Conservation (phyloP, 2,329 filamentous ascomycete species). For the Curvularia sp. region DNA sequence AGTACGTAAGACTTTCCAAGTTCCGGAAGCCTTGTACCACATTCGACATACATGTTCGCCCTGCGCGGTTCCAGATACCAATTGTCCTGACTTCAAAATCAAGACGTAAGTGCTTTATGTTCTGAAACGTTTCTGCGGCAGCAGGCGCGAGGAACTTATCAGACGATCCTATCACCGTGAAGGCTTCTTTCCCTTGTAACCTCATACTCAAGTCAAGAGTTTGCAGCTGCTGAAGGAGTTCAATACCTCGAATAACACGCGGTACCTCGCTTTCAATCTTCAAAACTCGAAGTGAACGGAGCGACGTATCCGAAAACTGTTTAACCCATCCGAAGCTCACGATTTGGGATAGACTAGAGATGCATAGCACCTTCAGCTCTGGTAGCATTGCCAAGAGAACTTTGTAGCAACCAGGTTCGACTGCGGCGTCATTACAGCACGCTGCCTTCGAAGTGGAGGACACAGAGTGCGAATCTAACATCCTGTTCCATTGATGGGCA, state of each 20-base stretch:
- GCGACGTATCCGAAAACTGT: not conserved
- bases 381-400: constrained; percentile 13
- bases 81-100: constrained; percentile 22
- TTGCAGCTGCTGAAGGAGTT: not conserved
- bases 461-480: not conserved
- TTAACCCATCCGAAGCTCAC: not conserved
- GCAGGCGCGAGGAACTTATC: not conserved
- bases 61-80: constrained; percentile 13
- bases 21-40: constrained; percentile 10
- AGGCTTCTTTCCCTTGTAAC: not conserved
- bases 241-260: not conserved
- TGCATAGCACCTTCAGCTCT: constrained; percentile 18
- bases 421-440: not conserved
- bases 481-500: not conserved
- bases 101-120: constrained; percentile 21
- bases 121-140: not conserved
- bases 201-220: constrained; percentile 13
- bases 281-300: constrained; percentile 5
- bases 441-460: not conserved
- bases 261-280: constrained; percentile 5
- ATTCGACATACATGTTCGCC: constrained; percentile 12
- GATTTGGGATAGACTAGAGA: constrained; percentile 2
- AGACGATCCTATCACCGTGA: no score
- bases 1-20: constrained; percentile 16
- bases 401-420: not conserved